Evolutionary conservation across 352 stramenopile species (phyloP), one percentile per base, ranked within the genome.

Genomic region (Peronospora destructor): DNA sequence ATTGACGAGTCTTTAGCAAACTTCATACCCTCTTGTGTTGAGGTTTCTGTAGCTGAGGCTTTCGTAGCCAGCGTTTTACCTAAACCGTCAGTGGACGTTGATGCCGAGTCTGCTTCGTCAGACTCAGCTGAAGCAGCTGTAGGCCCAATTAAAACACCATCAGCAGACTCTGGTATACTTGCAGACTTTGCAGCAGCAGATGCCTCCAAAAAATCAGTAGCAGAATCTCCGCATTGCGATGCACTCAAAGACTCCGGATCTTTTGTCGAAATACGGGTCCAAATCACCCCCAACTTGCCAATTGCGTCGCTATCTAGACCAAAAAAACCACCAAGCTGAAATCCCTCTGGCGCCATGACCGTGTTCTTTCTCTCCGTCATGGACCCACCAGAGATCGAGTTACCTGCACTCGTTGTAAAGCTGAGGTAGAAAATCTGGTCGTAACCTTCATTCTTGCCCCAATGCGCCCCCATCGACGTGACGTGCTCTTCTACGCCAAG

Each of bases 391-490:
- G 32, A 23, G 3, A 63, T 42, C 4, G 34, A 21, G 16, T 63
- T 63, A 2, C 59, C 59, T 7, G 45, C 48, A 33, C 49, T 67
- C 10, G 59, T 63, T 2, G 26, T 39, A 12, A 67, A 55, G 4
- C 36, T 65, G 10, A 61, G 17, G 35, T 58, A 61, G 14, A 58
- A 65, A 28, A 65, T 53, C 3, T 37, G 53, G 12, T 53, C 63
- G 5, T 43, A 38, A n/a, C 38, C 53, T 19, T 49, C 51, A 10
- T 51, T 52, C 33, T 56, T 19, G 28, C 12, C 59, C 53, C 53
- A 63, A 45, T 66, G 53, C n/a, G 41, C 53, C 35, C 63, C 59
- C 53, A 66, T 66, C 0, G 53, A 59, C 11, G 35, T 63, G 21
- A 66, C 42, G 14, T 59, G 35, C 17, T 66, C 59, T 0, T 51